Percentiles rank a stretch among this genome's conserved stretches.
phyloP scores from a whole-genome alignment of 2,329 filamentous ascomycete species.

The Calonectria hongkongensis region DNA sequence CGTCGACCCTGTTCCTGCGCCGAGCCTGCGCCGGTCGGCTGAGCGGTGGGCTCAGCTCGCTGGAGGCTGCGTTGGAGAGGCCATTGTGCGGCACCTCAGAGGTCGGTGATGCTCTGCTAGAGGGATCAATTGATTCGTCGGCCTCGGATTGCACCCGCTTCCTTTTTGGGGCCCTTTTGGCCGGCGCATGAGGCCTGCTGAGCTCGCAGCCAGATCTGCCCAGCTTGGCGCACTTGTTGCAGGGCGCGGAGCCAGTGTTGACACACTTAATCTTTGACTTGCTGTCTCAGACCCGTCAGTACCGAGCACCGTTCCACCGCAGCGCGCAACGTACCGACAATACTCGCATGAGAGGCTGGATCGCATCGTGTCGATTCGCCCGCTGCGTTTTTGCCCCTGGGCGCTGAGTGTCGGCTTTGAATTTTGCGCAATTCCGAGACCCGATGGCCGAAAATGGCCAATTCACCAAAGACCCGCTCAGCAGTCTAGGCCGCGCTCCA shows the following conservation, averaged over 20 bases:
- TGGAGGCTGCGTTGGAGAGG: not conserved
- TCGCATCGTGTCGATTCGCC: conserved; percentile 11
- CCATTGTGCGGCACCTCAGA: conserved; percentile 4
- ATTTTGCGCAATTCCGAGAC: conserved; percentile 19
- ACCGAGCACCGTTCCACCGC: not conserved
- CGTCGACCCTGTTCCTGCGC: conserved; percentile 39
- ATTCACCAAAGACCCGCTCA: conserved; percentile 1
- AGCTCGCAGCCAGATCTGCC: conserved; percentile 54
- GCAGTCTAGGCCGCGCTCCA: not conserved
- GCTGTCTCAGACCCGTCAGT: conserved; percentile 44
- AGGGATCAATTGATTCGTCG: not conserved
- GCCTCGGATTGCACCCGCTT: not conserved
- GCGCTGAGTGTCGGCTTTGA: conserved; percentile 21
- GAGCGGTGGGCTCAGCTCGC: conserved; percentile 15
- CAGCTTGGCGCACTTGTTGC: conserved; percentile 56
- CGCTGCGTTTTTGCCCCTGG: conserved; percentile 7
- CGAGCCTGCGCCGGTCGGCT: conserved; percentile 13
- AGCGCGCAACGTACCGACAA: conserved; percentile 1
- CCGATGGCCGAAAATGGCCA: conserved; percentile 15
- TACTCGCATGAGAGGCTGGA: conserved; percentile 24
- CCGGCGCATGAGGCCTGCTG: conserved; percentile 38
- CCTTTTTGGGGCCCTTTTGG: conserved; percentile 38
- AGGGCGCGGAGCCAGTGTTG: conserved; percentile 57
- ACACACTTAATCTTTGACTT: conserved; percentile 61
- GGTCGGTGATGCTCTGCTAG: not conserved